Conservation (phyloP, 148 eudicot genomes). For the Polygonum maritimum region DNA sequence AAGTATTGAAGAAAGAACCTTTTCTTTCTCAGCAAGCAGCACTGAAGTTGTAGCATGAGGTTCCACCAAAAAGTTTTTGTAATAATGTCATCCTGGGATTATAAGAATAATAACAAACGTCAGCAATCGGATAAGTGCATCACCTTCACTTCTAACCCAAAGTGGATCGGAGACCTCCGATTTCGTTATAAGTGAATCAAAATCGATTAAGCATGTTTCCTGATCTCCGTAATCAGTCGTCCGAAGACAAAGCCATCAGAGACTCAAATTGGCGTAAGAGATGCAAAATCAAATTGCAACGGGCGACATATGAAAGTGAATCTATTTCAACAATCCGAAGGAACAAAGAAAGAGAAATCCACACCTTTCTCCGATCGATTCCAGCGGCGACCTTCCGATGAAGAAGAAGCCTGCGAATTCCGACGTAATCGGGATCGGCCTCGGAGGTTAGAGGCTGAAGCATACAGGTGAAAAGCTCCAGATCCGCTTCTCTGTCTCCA, state of each 20-base stretch:
- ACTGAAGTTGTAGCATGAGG: too few relatives aligned
- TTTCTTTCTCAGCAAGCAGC: too few relatives aligned
- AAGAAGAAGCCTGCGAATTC: constrained; percentile 74
- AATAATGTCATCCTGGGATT: too few relatives aligned
- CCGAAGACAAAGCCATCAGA: background rate
- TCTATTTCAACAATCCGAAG: background rate
- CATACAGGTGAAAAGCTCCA: constrained; percentile 57
- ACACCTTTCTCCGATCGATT: constrained; percentile 51
- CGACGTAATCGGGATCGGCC: constrained; percentile 66
- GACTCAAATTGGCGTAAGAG: background rate
- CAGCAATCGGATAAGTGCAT: too few relatives aligned
- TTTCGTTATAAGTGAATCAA: background rate
- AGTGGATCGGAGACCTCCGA: too few relatives aligned
- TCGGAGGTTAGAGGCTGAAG: constrained; percentile 61
- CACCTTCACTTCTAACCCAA: too few relatives aligned
- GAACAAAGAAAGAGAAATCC: background rate
- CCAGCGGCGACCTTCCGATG: constrained; percentile 59
- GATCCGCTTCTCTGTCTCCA: constrained; percentile 30
- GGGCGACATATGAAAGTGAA: background rate
- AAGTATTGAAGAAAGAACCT: too few relatives aligned
- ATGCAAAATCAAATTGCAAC: background rate
- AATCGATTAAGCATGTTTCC: background rate
- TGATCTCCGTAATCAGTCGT: background rate
- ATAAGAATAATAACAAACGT: too few relatives aligned
- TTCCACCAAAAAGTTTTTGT: too few relatives aligned